Evolutionary conservation across 2,329 filamentous ascomycete species (phyloP), one percentile per base, ranked within the genome.

Genomic region (Colletotrichum graminicola): DNA sequence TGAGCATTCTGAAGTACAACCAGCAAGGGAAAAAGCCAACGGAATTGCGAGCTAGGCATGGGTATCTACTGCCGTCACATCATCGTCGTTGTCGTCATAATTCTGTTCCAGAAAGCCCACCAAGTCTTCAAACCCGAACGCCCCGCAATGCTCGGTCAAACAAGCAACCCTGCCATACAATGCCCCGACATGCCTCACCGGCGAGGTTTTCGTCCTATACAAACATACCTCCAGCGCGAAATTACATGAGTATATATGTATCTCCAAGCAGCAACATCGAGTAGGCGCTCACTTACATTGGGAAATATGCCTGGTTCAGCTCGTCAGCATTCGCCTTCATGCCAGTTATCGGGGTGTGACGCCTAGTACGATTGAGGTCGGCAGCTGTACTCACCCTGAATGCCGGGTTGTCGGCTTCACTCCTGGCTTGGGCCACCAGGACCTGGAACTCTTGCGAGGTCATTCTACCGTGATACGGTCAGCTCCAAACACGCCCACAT

Each of bases 121-220:
- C 47, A 18, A 49, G 7, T 32, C 59, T 21, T 26, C 43, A 36
- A 52, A 36, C 49, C 34, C 26, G n/a, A 51, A 68, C 34, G 59
- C 47, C 39, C 62, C 32, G 23, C n/a, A 23, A 55, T 54, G 39
- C 32, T 62, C 60, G 29, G 43, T 29, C 32, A 32, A 55, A 49
- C 21, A 55, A 51, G 67, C 66, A 61, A 45, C 32, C 57, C 49
- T 11, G 29, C 29, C n/a, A 54, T 49, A 12, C 23, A n/a, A 29
- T n/a, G 8, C 16, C 34, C 23, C 18, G 12, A 11, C 14, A 32
- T n/a, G 39, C 29, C 32, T 66, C 43, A 72, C 10, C 75, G 75
- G 56, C 79, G 82, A 67, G 87, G 86, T 74, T 91, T 91, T 73
- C 85, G 84, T 61, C 89, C 89, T 75, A 91, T 90, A 73, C 88